Conservation (phyloP, 495 filamentous ascomycete species). For the Trichoderma parareesei region DNA sequence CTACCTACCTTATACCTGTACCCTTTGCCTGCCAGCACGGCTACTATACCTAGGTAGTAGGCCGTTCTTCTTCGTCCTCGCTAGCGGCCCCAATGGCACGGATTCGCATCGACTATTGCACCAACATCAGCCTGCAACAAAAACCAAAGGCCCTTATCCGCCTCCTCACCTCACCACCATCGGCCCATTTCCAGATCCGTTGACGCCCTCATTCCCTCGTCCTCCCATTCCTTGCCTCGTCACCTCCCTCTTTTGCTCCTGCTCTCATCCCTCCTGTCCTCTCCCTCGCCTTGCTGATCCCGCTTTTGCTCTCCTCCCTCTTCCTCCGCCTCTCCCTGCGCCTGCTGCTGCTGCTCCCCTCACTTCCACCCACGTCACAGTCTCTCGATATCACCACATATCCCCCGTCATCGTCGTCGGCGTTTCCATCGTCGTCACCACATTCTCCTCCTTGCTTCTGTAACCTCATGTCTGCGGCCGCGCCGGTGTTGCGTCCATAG, state of each 20-base stretch:
- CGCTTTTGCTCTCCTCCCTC: too few species aligned
- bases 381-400: too few species aligned
- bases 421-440: background rate
- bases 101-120: background rate
- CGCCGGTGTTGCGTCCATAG: background rate
- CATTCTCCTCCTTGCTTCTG: background rate
- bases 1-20: too few species aligned
- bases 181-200: background rate
- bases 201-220: background rate
- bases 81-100: constrained; percentile 3
- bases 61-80: background rate
- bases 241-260: background rate
- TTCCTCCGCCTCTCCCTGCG: background rate
- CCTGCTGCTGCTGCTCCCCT: background rate
- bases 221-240: background rate
- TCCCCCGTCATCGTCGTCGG: too few species aligned
- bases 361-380: background rate
- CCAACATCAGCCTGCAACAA: background rate
- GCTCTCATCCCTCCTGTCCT: background rate
- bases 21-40: too few species aligned
- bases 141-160: background rate
- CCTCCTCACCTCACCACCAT: background rate
- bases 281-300: background rate
- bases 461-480: background rate
- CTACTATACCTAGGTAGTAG: too few species aligned